Evolutionary conservation across 306 rosid genomes (phyloP), one percentile per base, ranked within the genome.

Genomic region (Hippophae tibetana): DNA sequence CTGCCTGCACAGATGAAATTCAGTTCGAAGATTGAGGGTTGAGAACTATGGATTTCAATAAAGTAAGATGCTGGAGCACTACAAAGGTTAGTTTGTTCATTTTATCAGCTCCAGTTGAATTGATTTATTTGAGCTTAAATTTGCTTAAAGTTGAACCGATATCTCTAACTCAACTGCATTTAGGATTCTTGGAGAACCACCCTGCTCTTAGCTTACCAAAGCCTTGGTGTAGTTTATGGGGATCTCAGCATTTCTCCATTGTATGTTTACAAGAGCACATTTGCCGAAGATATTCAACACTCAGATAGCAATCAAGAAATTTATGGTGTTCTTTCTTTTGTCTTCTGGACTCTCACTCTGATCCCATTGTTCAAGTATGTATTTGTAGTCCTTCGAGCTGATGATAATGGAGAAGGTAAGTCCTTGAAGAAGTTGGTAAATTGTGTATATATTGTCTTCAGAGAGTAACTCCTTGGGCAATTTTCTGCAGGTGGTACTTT

Each of bases 141-240:
- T 63, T 12, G 68, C 50, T 27, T 70, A 50, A 54, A 56, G 52
- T 51, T 41, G 42, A 63, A 54, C 40, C 40, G 62, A 54, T 45
- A 54, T 50, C 48, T 73, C 41, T 38, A 10, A 45, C 38, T 31
- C 49, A 48, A 60, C 67, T 80, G 66, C 56, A 53, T 81, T 85
- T 93, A 87, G 79, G 85, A 74, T 41, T 83, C 96, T 64, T 92
- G 99, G 99, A 88, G 78, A 86, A 80, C 89, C 18, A 52, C 70
- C 73, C 51, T 92, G 63, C 80, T 92, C 11, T 78, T 92, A 56
- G 95, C 99, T 42, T 92, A 92, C 64, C 96, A 92, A 78, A 92
- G 99, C 79, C 99, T 92, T 64, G 99, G 99, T 27, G 99, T 92
- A 7, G 99, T 92, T 1, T 92, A 92, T 68, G 99, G 99, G 57